Conservation (phyloP, 169 alveolate species). For the Eimeria acervulina region DNA sequence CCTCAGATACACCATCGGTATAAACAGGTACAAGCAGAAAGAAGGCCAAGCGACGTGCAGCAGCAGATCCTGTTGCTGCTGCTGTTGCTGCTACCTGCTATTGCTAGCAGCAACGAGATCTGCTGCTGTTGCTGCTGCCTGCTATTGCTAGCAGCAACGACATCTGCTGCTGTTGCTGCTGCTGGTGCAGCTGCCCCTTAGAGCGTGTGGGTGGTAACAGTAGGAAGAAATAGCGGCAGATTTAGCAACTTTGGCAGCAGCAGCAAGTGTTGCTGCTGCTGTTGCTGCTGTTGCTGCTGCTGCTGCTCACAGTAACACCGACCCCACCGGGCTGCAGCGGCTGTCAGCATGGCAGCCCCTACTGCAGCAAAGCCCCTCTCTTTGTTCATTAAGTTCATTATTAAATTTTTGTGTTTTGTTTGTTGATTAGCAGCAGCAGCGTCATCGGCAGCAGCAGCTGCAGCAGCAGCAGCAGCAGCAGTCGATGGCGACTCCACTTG, state of each 20-base stretch:
- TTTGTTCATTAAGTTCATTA: neutral
- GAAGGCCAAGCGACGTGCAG: no score
- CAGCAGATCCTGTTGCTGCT: no score
- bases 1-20: neutral
- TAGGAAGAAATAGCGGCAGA: neutral
- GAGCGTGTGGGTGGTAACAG: neutral
- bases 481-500: neutral
- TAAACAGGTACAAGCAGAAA: neutral
- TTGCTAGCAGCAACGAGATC: no score
- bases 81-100: neutral
- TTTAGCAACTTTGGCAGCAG: neutral
- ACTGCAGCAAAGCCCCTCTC: neutral
- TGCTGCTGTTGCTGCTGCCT: no score
- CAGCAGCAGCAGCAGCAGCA: constrained; percentile 48
- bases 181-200: constrained; percentile 8
- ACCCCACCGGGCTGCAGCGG: constrained; percentile 51
- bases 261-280: neutral
- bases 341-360: constrained; percentile 48
- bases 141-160: neutral
- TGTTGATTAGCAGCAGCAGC: constrained; percentile 22
- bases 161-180: neutral
- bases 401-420: neutral
- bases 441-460: neutral
- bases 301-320: neutral
- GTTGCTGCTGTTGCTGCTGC: neutral